Evolutionary conservation across 2,329 filamentous ascomycete species (phyloP).

Genomic region (Dothideomycetes sp.): DNA sequence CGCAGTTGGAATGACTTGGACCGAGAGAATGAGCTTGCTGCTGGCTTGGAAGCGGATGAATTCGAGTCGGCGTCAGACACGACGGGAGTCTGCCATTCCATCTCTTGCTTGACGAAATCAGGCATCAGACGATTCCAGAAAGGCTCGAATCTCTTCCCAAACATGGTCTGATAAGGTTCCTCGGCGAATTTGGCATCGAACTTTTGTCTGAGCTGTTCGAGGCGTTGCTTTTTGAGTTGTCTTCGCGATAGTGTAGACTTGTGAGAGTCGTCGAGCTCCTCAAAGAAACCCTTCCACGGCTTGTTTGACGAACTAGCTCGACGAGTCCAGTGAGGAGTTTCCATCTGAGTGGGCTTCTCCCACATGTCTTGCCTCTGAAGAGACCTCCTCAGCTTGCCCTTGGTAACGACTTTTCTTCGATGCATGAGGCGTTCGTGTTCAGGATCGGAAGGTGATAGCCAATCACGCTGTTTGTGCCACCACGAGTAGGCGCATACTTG

Average conservation of each 20-base stretch:
- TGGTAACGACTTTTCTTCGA: constrained; percentile 19
- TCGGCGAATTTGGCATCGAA: constrained; percentile 7
- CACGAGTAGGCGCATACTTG: constrained; percentile 16
- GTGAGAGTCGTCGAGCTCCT: constrained; percentile 9
- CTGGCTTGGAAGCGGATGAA: neutral
- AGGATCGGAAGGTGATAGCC: constrained; percentile 20
- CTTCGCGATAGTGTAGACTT: neutral
- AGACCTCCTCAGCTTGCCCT: constrained; percentile 20
- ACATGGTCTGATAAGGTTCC: constrained; percentile 32
- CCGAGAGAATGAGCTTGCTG: neutral
- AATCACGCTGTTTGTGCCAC: constrained; percentile 15
- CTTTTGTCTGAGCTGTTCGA: neutral
- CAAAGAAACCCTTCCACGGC: constrained; percentile 11
- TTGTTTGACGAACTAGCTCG: constrained; percentile 17
- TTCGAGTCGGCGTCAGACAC: neutral
- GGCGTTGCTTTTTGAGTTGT: neutral
- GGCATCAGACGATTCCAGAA: constrained; percentile 18
- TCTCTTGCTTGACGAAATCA: constrained; percentile 1
- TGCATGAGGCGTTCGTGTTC: constrained; percentile 18
- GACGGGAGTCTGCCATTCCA: neutral
- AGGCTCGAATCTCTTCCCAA: constrained; percentile 27
- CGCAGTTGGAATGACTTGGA: constrained; percentile 7
- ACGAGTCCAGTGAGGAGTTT: constrained; percentile 18
- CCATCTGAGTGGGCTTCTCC: constrained; percentile 16
- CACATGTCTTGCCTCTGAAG: constrained; percentile 19